Evolutionary conservation across 2,329 filamentous ascomycete genomes (phyloP).

Genomic region (Sporothrix brunneoviolacea): DNA sequence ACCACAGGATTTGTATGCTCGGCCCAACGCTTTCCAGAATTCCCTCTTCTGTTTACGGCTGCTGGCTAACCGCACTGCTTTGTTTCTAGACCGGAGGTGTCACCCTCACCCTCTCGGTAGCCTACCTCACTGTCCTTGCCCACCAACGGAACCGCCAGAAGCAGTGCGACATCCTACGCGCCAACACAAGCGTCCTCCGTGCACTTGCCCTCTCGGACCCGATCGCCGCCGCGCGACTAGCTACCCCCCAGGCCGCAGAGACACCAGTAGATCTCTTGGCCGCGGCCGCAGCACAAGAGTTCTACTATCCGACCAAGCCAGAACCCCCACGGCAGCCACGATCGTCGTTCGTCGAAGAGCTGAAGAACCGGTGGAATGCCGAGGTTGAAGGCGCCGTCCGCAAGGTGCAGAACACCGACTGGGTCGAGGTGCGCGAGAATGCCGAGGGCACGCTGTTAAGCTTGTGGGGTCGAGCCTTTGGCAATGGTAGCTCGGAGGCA

Average conservation of each 20-base stretch:
- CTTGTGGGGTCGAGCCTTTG: constrained; percentile 38
- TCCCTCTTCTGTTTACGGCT: too few relatives aligned
- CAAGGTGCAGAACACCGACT: constrained; percentile 61
- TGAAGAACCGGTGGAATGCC: constrained; percentile 73
- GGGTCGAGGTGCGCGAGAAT: constrained; percentile 53
- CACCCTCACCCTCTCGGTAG: constrained; percentile 64
- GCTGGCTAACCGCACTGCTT: too few relatives aligned
- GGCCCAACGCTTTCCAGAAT: too few relatives aligned
- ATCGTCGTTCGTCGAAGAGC: constrained; percentile 53
- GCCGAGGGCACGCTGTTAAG: constrained; percentile 43
- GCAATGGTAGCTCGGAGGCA: constrained; percentile 27
- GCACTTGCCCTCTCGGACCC: constrained; percentile 36
- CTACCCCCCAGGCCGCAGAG: constrained; percentile 30
- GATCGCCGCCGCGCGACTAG: constrained; percentile 30
- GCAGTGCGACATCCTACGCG: constrained; percentile 50
- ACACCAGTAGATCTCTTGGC: constrained; percentile 3
- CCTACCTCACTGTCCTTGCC: constrained; percentile 64
- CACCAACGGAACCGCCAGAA: constrained; percentile 61
- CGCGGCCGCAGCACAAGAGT: constrained; percentile 8
- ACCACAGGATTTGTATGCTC: constrained; percentile 63
- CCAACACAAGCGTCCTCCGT: constrained; percentile 49
- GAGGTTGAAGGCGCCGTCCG: constrained; percentile 62
- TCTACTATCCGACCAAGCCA: constrained; percentile 12
- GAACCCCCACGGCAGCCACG: constrained; percentile 44
- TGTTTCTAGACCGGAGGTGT: constrained; percentile 65